Percentiles rank a stretch among this genome's conserved stretches.
Evolutionary conservation across 371 early-diverging fungal genomes (phyloP).

Genomic region (Lichtheimia corymbifera): DNA sequence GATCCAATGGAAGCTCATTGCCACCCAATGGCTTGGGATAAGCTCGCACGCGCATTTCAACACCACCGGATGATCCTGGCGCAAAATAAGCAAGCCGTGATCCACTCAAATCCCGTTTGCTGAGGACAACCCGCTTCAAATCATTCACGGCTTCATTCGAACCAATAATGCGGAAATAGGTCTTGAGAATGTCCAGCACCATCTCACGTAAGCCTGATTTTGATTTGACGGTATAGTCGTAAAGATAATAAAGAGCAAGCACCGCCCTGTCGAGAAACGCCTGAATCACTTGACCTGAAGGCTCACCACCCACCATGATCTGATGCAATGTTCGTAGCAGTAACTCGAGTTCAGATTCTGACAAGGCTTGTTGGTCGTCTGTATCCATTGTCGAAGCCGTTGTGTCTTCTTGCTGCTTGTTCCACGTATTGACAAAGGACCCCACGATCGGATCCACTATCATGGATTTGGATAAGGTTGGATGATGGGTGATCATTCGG

Average conservation of each 20-base stretch:
- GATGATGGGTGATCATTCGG: constrained; percentile 53
- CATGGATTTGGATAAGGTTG: constrained; percentile 47
- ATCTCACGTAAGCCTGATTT: constrained; percentile 53
- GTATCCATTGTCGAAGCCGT: background rate
- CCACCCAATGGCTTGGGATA: constrained; percentile 38
- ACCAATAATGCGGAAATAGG: constrained; percentile 57
- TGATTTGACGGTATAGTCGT: constrained; percentile 55
- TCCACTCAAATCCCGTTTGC: constrained; percentile 41
- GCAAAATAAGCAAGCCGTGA: constrained; percentile 60
- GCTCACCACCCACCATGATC: constrained; percentile 67
- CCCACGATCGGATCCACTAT: constrained; percentile 54
- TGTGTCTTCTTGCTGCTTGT: constrained; percentile 9
- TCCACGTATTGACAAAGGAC: constrained; percentile 38
- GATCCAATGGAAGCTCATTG: constrained; percentile 55
- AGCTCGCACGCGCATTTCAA: constrained; percentile 44
- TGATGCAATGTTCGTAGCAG: constrained; percentile 50
- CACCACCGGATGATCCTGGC: constrained; percentile 57
- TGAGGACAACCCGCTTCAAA: constrained; percentile 57
- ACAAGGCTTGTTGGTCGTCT: constrained; percentile 25
- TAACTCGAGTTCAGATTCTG: constrained; percentile 43
- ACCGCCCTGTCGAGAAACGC: constrained; percentile 51
- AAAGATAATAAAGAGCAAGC: constrained; percentile 61
- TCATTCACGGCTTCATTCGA: constrained; percentile 49
- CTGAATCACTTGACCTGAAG: constrained; percentile 60
- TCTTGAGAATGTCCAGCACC: constrained; percentile 49